Evolutionary conservation across 352 stramenopile genomes (phyloP).

Genomic region (Phytophthora meadii): DNA sequence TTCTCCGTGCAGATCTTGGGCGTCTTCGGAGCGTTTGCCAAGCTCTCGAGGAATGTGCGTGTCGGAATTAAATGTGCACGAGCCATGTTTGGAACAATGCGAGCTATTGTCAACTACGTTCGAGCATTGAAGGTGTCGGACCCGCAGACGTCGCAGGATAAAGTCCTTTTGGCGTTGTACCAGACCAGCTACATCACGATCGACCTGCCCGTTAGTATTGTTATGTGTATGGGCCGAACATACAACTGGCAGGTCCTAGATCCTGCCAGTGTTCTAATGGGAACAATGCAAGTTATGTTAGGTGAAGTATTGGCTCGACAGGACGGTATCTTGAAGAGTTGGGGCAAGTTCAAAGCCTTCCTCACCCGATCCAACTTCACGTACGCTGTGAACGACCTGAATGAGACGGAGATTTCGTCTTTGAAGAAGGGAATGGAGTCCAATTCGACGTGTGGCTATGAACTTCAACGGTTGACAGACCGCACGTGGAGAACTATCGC

Average conservation of each 20-base stretch:
- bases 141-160: slow-evolving; percentile 21
- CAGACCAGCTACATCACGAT: slow-evolving; percentile 47
- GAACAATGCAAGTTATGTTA: slow-evolving; percentile 30
- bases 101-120: slow-evolving; percentile 44
- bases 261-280: slow-evolving; percentile 32
- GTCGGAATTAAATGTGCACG: slow-evolving; percentile 31
- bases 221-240: slow-evolving; percentile 32
- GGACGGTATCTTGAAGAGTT: slow-evolving; percentile 26
- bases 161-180: slow-evolving; percentile 37
- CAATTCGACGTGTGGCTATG: slow-evolving; percentile 42
- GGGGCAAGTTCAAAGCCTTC: slow-evolving; percentile 38
- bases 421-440: slow-evolving; percentile 41
- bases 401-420: slow-evolving; percentile 45
- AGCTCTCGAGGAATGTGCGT: slow-evolving; percentile 19
- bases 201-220: slow-evolving; percentile 39
- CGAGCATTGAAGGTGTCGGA: slow-evolving; percentile 31
- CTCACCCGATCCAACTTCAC: slow-evolving; percentile 35
- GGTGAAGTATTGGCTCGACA: slow-evolving; percentile 31
- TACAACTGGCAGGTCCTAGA: slow-evolving; percentile 36
- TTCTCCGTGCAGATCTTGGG: slow-evolving; percentile 38
- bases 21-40: slow-evolving; percentile 39
- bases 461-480: slow-evolving; percentile 43
- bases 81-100: slow-evolving; percentile 37
- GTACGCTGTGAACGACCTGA: slow-evolving; percentile 38
- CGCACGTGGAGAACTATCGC: slow-evolving; percentile 39